Percentiles rank a stretch among this genome's conserved stretches.
phyloP scores from a whole-genome alignment of 345 rosid genomes.

The Dovyalis caffra region DNA sequence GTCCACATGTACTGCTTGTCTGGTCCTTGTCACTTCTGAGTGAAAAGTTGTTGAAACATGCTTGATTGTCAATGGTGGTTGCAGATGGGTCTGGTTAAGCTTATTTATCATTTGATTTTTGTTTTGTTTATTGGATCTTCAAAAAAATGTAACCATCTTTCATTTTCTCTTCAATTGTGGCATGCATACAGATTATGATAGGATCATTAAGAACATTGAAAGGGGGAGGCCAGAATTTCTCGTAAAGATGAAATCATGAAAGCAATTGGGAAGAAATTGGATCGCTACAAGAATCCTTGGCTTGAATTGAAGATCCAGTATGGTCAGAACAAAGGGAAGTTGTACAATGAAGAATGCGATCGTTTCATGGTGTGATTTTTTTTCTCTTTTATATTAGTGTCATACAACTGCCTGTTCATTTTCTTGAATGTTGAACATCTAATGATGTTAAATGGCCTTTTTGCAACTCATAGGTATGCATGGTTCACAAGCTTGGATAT shows the following conservation, averaged over 20 bases:
- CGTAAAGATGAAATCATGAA: conserved; percentile 98
- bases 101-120: neutral
- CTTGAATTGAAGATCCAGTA: conserved; percentile 95
- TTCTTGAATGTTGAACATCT: neutral
- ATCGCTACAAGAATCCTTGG: conserved; percentile 98
- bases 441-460: neutral
- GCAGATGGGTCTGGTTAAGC: neutral
- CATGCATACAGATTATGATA: conserved; percentile 66
- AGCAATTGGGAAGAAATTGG: conserved; percentile 96
- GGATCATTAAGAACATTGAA: conserved; percentile 96
- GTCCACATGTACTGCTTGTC: neutral
- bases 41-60: neutral
- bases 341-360: conserved; percentile 97
- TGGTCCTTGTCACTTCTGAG: neutral
- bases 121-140: neutral
- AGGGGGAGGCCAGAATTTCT: conserved; percentile 95
- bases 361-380: conserved; percentile 69
- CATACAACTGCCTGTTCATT: neutral
- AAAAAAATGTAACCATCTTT: neutral
- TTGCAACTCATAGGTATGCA: conserved; percentile 65
- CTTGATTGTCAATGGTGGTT: neutral
- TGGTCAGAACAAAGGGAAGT: conserved; percentile 96
- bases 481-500: conserved; percentile 96
- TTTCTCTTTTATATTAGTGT: neutral
- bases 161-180: neutral